Evolutionary conservation across 768 basidiomycete species (phyloP).

Genomic region (Lentinula sp.): DNA sequence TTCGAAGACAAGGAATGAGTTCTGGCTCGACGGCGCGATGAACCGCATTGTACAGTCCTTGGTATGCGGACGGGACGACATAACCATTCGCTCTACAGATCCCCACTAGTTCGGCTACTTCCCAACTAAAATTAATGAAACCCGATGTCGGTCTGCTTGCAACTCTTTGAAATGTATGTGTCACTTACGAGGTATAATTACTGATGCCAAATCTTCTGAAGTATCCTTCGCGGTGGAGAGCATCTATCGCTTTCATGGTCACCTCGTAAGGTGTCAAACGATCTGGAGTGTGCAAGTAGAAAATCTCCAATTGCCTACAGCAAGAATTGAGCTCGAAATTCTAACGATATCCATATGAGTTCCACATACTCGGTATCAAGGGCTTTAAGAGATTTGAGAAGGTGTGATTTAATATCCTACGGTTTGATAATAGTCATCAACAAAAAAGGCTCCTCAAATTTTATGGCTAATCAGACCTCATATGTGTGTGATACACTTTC

Average conservation of each 20-base stretch:
- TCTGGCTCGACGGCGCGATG: constrained; percentile 35
- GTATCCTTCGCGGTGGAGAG: constrained; percentile 49
- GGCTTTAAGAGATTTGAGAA: constrained; percentile 31
- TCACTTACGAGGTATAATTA: constrained; percentile 49
- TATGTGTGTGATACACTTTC: background rate
- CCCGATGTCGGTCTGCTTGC: background rate
- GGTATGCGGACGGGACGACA: constrained; percentile 53
- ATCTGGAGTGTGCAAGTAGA: constrained; percentile 61
- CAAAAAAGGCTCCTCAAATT: background rate
- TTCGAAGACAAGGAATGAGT: constrained; percentile 51
- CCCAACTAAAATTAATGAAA: constrained; percentile 32
- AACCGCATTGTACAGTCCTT: constrained; percentile 40
- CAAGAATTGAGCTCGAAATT: background rate
- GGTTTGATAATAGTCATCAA: background rate
- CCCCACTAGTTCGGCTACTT: constrained; percentile 54
- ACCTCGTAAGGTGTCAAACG: constrained; percentile 50
- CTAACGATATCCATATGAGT: constrained; percentile 17
- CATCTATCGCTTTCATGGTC: constrained; percentile 47
- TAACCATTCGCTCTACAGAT: constrained; percentile 47
- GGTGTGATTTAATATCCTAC: constrained; percentile 4
- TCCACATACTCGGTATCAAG: constrained; percentile 38
- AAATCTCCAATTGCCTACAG: constrained; percentile 34
- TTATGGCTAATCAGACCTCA: background rate
- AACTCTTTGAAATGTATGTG: background rate
- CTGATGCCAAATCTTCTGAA: constrained; percentile 62